Percentiles rank a stretch among this genome's conserved stretches.
Evolutionary conservation across 1,139 yeast species (phyloP).

Genomic region (Pichia sp.): DNA sequence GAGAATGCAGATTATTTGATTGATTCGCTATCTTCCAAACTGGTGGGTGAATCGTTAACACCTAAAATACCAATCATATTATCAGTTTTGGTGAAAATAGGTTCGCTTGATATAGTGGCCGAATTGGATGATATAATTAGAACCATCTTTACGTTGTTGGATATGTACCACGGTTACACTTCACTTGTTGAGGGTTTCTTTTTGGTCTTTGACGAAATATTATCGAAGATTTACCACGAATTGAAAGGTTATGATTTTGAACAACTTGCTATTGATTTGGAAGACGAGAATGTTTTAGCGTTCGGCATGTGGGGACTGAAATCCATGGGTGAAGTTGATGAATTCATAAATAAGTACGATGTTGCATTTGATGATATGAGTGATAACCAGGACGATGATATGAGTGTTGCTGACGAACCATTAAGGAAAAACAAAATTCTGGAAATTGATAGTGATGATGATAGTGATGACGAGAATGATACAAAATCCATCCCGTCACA

Average conservation of each 20-base stretch:
- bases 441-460: conserved; percentile 35
- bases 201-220: conserved; percentile 61
- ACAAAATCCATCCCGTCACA: conserved; percentile 17
- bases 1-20: conserved; percentile 77
- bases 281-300: conserved; percentile 27
- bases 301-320: conserved; percentile 57
- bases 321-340: conserved; percentile 37
- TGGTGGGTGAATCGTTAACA: conserved; percentile 65
- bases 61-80: conserved; percentile 72
- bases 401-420: conserved; percentile 18
- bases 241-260: conserved; percentile 27
- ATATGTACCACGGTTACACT: conserved; percentile 78
- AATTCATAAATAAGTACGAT: conserved; percentile 37
- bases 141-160: conserved; percentile 71
- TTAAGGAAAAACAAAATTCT: conserved; percentile 22
- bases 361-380: conserved; percentile 30
- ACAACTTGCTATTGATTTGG: conserved; percentile 21
- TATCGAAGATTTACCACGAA: conserved; percentile 49
- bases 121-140: conserved; percentile 65
- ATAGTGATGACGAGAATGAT: conserved; percentile 33
- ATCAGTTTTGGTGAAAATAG: conserved; percentile 59
- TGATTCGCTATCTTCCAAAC: conserved; percentile 65
- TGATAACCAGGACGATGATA: conserved; percentile 27
- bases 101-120: conserved; percentile 63
- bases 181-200: conserved; percentile 71